phyloP scores from a whole-genome alignment of 331 rosid genomes.

The Dryas integrifolia region DNA sequence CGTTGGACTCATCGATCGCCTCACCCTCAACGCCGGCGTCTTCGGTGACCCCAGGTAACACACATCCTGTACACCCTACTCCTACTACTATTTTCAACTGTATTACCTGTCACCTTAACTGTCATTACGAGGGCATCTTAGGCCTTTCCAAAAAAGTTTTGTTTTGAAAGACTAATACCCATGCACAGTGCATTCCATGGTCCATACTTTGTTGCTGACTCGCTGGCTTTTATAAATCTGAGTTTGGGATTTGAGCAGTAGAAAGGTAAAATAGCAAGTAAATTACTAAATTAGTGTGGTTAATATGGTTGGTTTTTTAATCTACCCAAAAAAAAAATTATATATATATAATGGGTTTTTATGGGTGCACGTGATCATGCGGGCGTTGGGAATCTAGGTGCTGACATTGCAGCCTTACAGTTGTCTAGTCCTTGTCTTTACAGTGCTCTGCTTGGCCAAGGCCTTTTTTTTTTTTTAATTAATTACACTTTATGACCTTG shows the following conservation, averaged over 20 bases:
- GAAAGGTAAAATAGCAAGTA: too few relatives aligned
- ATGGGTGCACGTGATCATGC: slow-evolving; percentile 43
- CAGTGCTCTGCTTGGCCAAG: not conserved
- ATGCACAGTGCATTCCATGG: not conserved
- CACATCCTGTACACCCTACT: not conserved
- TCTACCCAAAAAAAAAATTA: too few relatives aligned
- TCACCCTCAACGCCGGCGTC: slow-evolving; percentile 81
- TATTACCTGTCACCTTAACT: slow-evolving; percentile 11
- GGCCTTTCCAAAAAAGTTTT: not conserved
- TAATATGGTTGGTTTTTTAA: too few relatives aligned
- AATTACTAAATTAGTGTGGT: too few relatives aligned
- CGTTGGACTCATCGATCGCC: slow-evolving; percentile 68
- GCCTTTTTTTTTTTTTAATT: not conserved
- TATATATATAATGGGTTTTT: not conserved
- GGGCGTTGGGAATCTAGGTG: slow-evolving; percentile 37
- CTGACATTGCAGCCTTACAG: slow-evolving; percentile 35
- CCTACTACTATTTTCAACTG: not conserved
- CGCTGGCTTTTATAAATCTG: not conserved
- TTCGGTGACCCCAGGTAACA: slow-evolving; percentile 82
- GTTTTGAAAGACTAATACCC: not conserved
- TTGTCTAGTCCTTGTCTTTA: slow-evolving; percentile 32
- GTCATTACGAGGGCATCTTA: not conserved
- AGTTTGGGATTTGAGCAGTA: too few relatives aligned
- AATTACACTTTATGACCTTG: not conserved
- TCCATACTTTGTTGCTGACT: not conserved